Evolutionary conservation across 257 asterid species (phyloP), one percentile per base, ranked within the genome.

Genomic region (Ligustrum vulgare): DNA sequence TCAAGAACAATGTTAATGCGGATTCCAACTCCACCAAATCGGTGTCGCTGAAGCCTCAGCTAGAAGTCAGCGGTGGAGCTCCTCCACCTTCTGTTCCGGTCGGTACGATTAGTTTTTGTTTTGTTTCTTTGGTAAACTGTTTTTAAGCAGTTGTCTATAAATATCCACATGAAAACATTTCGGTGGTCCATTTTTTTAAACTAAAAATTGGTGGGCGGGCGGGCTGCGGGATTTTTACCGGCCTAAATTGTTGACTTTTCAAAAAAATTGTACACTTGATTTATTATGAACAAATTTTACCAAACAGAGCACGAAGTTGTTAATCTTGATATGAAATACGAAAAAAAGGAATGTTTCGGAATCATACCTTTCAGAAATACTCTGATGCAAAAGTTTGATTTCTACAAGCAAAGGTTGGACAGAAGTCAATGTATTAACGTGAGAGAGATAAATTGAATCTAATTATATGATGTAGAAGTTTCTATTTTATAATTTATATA

Each of bases 81-180:
- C 83, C 86, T 54, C 80, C 37, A 72, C 67, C 78, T 25, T 47
- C 80, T 37, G 81, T 18, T n/a, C 72, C 78, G 86, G 91, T 88
- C 36, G 35, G 86, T 82, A 69, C 45, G 13, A 10, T 78, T 79
- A 12, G 49, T 23, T 16, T 74, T 71, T 56, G 74, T 34, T 31
- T 54, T 15, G 13, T 31, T 36, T 51, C 1, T 2, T 63, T 28
- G 31, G 31, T 28, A 28, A 28, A 28, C 31, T 28, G 31, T 28
- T 28, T 28, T 0, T 28, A 28, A 28, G 31, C 31, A 28, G 31
- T 28, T 28, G 31, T 28, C 1, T 28, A 28, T 28, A 28, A 28
- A 28, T 28, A 28, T 28, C 1, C 1, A 28, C 31, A 28, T 1
- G 31, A 28, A 0, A 28, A 28, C 31, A 28, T 28, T 28, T 28